phyloP scores from a whole-genome alignment of 2,329 filamentous ascomycete genomes.

The Stagonosporopsis vannaccii region DNA sequence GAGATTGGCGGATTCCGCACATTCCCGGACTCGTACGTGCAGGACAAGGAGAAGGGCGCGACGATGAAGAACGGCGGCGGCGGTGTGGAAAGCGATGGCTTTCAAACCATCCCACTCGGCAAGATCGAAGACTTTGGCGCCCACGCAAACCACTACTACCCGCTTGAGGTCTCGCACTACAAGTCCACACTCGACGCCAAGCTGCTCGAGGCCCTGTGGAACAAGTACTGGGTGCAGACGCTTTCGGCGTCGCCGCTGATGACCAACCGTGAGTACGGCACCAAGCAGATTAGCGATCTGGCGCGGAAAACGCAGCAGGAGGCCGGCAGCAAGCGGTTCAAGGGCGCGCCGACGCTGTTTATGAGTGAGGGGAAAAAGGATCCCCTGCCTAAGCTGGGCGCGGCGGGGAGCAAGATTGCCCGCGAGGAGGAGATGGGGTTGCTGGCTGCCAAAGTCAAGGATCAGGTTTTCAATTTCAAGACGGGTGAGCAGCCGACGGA shows the following conservation, averaged over 20 bases:
- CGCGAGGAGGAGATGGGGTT: conserved; percentile 69
- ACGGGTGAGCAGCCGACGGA: conserved; percentile 12
- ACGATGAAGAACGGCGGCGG: conserved; percentile 37
- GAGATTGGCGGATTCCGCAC: conserved; percentile 98
- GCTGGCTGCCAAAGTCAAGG: conserved; percentile 69
- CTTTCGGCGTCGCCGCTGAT: conserved; percentile 89
- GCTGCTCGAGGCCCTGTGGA: conserved; percentile 89
- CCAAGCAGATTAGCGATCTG: conserved; percentile 89
- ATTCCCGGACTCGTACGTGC: conserved; percentile 73
- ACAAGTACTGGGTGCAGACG: conserved; percentile 99
- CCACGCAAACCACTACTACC: conserved; percentile 89
- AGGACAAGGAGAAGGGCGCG: conserved; percentile 53
- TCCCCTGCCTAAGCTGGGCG: conserved; percentile 66
- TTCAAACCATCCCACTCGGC: conserved; percentile 82
- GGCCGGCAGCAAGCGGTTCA: conserved; percentile 52
- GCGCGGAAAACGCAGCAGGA: conserved; percentile 80
- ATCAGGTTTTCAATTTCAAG: conserved; percentile 61
- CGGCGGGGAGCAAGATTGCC: conserved; percentile 67
- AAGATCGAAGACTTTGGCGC: conserved; percentile 97
- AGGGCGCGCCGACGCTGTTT: conserved; percentile 23
- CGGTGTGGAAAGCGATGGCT: conserved; percentile 63
- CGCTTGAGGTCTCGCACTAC: conserved; percentile 89
- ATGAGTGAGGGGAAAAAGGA: conserved; percentile 34
- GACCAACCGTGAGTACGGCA: conserved; percentile 91
- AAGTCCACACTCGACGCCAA: conserved; percentile 90